phyloP scores from a whole-genome alignment of 257 asterid genomes.

The Solanum clarkiae region DNA sequence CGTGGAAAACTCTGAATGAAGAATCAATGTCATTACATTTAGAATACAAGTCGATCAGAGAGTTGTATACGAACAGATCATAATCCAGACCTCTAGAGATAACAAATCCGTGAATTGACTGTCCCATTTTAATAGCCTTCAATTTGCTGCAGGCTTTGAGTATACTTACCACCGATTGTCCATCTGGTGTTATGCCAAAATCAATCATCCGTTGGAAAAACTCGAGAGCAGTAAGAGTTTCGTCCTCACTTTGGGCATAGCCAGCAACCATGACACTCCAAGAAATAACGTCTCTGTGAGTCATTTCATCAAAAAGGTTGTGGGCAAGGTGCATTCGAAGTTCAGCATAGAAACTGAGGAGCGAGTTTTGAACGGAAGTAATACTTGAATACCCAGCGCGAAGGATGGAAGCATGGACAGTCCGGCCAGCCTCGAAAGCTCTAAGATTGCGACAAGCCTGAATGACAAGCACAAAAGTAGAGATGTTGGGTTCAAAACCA shows the following conservation, averaged over 20 bases:
- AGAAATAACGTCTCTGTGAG: constrained; percentile 59
- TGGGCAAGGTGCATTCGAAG: constrained; percentile 41
- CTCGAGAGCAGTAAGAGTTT: constrained; percentile 25
- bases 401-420: constrained; percentile 47
- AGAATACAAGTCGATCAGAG: constrained; percentile 72
- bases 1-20: constrained; percentile 41
- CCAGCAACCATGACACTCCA: constrained; percentile 75
- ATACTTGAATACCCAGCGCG: constrained; percentile 39
- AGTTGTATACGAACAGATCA: constrained; percentile 65
- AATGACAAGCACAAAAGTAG: constrained; percentile 60
- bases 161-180: constrained; percentile 50
- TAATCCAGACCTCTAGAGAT: constrained; percentile 38
- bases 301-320: constrained; percentile 56
- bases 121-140: constrained; percentile 36
- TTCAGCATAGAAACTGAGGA: constrained; percentile 49
- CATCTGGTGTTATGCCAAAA: constrained; percentile 42
- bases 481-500: constrained; percentile 66
- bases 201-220: constrained; percentile 43
- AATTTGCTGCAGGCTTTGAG: constrained; percentile 57
- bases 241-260: constrained; percentile 26
- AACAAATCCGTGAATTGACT: constrained; percentile 44
- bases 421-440: constrained; percentile 26
- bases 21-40: constrained; percentile 57
- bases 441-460: constrained; percentile 38
- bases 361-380: constrained; percentile 60